Base-by-base conservation (phyloP, 2,329 filamentous ascomycete species). In the Pseudogymnoascus sp. region DNA sequence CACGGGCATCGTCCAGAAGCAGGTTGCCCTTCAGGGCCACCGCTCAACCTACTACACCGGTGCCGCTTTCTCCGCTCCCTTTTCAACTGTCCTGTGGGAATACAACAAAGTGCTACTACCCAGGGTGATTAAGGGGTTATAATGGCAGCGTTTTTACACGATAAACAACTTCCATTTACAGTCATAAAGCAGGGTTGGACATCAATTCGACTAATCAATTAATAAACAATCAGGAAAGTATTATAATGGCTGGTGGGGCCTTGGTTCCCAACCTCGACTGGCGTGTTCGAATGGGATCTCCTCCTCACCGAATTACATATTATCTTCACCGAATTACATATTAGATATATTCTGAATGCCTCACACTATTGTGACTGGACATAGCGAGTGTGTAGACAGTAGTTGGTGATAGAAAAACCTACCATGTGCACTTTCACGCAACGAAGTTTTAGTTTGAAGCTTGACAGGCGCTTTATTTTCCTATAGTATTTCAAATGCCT, bases 11-110 rank as follows among this genome's bases (percentile, higher is more conserved):
- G 76, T 80, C 62, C 70, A 72, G 37, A 65, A 73, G 40, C 68
- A 78, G 58, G 73, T 76, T 65, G 73, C 67, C 1, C 67, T 81
- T 29, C 78, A 80, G 67, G 78, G 78, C 0, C 64, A 73, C 13
- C 68, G 71, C 15, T 74, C 73, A n/a, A 80, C 78, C 0, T 80
- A 70, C 67, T 80, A 74, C 65, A 79, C 77, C 0, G 78, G 78
- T 1, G 72, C 73, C 12, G 73, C 77, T 4, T 78, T 37, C 36
- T 37, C 36, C 12, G 36, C 36, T 37, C 36, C 36, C n/a, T 74
- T 73, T 64, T 68, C 70, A 59, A 72, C 71, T 10, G 64, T 71
- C n/a, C 61, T 74, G 6, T 74, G 73, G 73, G 69, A 72, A 63
- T 74, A 70, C 62, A 72, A 74, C 55, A 68, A 73, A 1, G 61